Percentiles rank a stretch among this genome's conserved stretches.
These are phyloP conservation scores for Potentilla sterilis DNA, from an alignment of 306 rosid genomes.

Conservation along the genomic window DNA sequence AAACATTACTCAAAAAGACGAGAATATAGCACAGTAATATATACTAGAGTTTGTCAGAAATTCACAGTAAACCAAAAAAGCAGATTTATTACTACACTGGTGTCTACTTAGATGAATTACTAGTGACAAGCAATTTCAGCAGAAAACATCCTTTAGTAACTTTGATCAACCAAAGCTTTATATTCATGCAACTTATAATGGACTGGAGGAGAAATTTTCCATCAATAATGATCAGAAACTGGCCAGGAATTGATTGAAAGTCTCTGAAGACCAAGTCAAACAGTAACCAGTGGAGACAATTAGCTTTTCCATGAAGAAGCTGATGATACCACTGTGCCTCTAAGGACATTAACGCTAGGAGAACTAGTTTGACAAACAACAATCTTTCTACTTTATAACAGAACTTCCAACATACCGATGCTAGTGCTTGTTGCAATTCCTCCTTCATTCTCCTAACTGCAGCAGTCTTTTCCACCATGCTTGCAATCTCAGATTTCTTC, in stretches of 20 bases:
- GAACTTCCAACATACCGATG: slow-evolving; percentile 52
- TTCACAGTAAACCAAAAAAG: background rate
- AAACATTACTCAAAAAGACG: background rate
- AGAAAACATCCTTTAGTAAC: background rate
- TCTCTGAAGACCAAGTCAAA: background rate
- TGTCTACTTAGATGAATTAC: background rate
- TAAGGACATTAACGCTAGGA: background rate
- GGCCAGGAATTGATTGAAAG: background rate
- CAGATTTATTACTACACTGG: background rate
- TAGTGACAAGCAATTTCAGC: background rate
- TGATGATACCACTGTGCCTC: background rate
- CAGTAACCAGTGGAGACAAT: background rate
- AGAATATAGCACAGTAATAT: background rate
- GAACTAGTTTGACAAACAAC: background rate
- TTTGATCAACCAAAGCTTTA: background rate
- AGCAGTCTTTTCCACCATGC: slow-evolving; percentile 62
- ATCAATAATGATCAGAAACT: background rate
- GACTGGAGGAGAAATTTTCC: background rate
- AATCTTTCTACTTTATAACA: slow-evolving; percentile 14
- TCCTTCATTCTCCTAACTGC: slow-evolving; percentile 70
- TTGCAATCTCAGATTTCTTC: slow-evolving; percentile 55
- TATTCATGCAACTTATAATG: background rate
- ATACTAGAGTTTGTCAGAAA: slow-evolving; percentile 3
- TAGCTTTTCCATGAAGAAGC: background rate
- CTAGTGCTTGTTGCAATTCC: slow-evolving; percentile 46